A percentile compares a stretch with the other conserved stretches of the same genome.
Conservation (phyloP, 129 eudicot genomes). For the Flaveria linearis region DNA sequence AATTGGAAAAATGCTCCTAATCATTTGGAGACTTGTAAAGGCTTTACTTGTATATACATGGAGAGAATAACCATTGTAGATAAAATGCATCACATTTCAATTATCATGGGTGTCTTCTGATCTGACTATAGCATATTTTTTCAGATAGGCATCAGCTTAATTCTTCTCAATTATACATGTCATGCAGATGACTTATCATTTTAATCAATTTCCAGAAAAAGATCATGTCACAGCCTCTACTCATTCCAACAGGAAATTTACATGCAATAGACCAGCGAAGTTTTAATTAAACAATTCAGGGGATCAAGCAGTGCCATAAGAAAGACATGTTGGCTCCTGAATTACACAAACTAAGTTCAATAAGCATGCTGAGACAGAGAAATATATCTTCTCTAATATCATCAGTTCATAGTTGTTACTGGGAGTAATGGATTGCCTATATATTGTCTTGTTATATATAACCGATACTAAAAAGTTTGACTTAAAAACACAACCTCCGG, state of each 20-base stretch:
- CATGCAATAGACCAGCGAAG: constrained; percentile 8
- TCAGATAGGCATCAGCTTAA: constrained; percentile 15
- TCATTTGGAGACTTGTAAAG: constrained; percentile 12
- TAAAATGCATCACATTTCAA: background rate
- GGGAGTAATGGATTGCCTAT: background rate
- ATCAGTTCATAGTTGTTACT: constrained; percentile 17
- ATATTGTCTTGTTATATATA: background rate
- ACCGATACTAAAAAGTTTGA: constrained; percentile 19
- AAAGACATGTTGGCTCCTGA: constrained; percentile 10
- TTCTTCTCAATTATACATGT: constrained; percentile 2
- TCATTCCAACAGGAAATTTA: background rate
- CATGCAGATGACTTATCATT: constrained; percentile 3
- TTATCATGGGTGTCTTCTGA: background rate
- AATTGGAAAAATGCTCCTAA: background rate
- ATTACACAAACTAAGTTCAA: background rate
- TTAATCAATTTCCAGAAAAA: constrained; percentile 5
- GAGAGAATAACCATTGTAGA: background rate
- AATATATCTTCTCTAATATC: constrained; percentile 9
- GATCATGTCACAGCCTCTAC: background rate
- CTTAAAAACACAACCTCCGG: background rate
- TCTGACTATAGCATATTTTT: background rate
- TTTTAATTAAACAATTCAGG: background rate
- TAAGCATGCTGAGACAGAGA: constrained; percentile 10
- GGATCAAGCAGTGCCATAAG: background rate
- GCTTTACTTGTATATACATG: background rate